These are phyloP conservation scores for Colletotrichum cuscutae DNA, from an alignment of 2,329 filamentous ascomycete species.

Conservation along the genomic window DNA sequence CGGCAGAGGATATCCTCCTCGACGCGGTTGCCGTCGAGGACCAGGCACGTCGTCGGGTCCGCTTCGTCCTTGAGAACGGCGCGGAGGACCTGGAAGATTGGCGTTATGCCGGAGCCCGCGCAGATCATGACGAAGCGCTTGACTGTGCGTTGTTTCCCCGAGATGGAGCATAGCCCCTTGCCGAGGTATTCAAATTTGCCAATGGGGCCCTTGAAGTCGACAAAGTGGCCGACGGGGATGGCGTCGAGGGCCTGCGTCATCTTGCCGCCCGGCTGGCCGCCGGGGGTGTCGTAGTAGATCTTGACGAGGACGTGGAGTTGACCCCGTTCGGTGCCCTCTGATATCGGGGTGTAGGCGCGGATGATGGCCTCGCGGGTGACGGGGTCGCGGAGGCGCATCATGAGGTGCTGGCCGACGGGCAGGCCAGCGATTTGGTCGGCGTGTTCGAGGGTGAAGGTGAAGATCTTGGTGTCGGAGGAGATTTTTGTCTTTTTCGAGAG, in stretches of 20 bases:
- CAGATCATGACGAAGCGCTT: conserved; percentile 86
- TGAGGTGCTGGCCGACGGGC: conserved; percentile 86
- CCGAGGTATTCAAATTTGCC: conserved; percentile 87
- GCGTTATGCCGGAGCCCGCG: conserved; percentile 91
- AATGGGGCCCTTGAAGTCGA: conserved; percentile 89
- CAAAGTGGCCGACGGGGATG: conserved; percentile 75
- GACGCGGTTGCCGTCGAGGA: conserved; percentile 82
- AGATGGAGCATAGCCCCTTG: conserved; percentile 70
- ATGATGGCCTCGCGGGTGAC: conserved; percentile 79
- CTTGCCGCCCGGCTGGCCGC: conserved; percentile 69
- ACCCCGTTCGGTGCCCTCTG: conserved; percentile 68
- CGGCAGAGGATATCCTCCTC: conserved; percentile 87
- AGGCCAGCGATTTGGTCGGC: conserved; percentile 76
- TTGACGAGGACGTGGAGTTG: conserved; percentile 83
- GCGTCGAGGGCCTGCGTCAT: conserved; percentile 85
- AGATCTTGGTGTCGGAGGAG: conserved; percentile 83
- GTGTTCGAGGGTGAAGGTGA: conserved; percentile 83
- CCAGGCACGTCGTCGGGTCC: conserved; percentile 74
- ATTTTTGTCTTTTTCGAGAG: conserved; percentile 75
- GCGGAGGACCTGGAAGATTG: conserved; percentile 84
- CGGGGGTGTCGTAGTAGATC: conserved; percentile 74
- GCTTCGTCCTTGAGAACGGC: conserved; percentile 73
- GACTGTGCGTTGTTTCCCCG: conserved; percentile 65
- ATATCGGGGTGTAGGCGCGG: conserved; percentile 88
- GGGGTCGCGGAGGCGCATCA: conserved; percentile 82